Percentiles rank a stretch among this genome's conserved stretches.
Evolutionary conservation across 2,329 filamentous ascomycete genomes (phyloP).

Genomic region (Tothia fuscella): DNA sequence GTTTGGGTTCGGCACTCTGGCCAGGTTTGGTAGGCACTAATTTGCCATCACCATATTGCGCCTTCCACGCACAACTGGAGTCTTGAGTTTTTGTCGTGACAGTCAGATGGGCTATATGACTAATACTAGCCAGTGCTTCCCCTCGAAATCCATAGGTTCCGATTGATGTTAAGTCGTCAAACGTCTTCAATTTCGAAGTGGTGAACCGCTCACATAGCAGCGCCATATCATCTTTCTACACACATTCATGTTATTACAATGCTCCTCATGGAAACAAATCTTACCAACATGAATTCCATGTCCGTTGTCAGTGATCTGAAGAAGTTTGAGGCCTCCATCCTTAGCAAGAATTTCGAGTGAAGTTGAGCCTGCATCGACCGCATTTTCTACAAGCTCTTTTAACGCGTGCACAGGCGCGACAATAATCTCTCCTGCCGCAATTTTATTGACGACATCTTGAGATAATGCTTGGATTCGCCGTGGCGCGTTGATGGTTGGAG

Average conservation of each 20-base stretch:
- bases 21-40: slow-evolving; percentile 77
- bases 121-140: slow-evolving; percentile 93
- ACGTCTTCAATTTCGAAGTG: slow-evolving; percentile 86
- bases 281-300: slow-evolving; percentile 75
- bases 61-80: slow-evolving; percentile 81
- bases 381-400: slow-evolving; percentile 94
- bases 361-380: slow-evolving; percentile 93
- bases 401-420: slow-evolving; percentile 91
- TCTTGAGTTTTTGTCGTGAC: slow-evolving; percentile 89
- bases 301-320: slow-evolving; percentile 96
- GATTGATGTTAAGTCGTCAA: slow-evolving; percentile 84
- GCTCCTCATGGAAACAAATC: not conserved
- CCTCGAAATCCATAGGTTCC: slow-evolving; percentile 96
- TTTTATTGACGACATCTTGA: slow-evolving; percentile 93
- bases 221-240: slow-evolving; percentile 73
- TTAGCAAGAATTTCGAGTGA: slow-evolving; percentile 84
- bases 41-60: slow-evolving; percentile 73
- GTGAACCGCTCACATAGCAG: slow-evolving; percentile 95
- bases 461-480: slow-evolving; percentile 62
- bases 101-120: slow-evolving; percentile 89
- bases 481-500: slow-evolving; percentile 23
- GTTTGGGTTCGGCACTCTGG: slow-evolving; percentile 73
- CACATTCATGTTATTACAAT: not conserved
- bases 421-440: slow-evolving; percentile 95
- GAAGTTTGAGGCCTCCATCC: slow-evolving; percentile 84